These are phyloP conservation scores for Austroboletus niveus DNA, from an alignment of 1,284 basidiomycete genomes.

Conservation along the genomic window DNA sequence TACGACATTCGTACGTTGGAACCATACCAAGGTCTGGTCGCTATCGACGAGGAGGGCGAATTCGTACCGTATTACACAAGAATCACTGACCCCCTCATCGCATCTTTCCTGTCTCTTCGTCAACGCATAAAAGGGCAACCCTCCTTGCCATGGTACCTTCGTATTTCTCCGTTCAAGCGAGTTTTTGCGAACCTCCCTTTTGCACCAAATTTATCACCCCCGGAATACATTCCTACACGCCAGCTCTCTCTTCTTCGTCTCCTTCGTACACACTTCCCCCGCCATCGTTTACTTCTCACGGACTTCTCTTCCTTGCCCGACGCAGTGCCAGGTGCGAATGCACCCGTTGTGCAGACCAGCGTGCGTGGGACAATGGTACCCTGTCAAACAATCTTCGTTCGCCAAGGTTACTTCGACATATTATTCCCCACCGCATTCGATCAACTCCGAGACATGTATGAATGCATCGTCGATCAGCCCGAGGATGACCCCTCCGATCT, in stretches of 20 bases:
- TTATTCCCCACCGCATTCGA: conserved; percentile 98
- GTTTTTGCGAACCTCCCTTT: conserved; percentile 76
- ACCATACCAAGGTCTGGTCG: conserved; percentile 84
- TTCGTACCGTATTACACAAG: conserved; percentile 85
- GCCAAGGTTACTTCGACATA: conserved; percentile 97
- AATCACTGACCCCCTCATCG: conserved; percentile 82
- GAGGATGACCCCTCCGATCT: conserved; percentile 24
- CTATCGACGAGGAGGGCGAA: conserved; percentile 81
- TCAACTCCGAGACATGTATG: conserved; percentile 84
- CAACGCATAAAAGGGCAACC: conserved; percentile 52
- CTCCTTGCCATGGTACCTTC: conserved; percentile 56
- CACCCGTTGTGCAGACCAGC: conserved; percentile 96
- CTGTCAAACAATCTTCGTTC: conserved; percentile 87
- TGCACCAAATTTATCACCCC: conserved; percentile 86
- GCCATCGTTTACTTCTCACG: conserved; percentile 87
- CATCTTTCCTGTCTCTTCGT: conserved; percentile 68
- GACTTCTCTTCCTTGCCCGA: conserved; percentile 93
- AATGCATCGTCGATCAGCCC: conserved; percentile 70
- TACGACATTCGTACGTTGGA: conserved; percentile 78
- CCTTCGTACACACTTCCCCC: conserved; percentile 84
- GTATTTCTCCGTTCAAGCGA: conserved; percentile 54
- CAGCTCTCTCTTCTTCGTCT: conserved; percentile 84
- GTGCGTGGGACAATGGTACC: conserved; percentile 84
- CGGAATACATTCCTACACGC: conserved; percentile 93
- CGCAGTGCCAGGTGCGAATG: conserved; percentile 79